phyloP scores from a whole-genome alignment of 148 eudicot species.

The Spergularia marina region DNA sequence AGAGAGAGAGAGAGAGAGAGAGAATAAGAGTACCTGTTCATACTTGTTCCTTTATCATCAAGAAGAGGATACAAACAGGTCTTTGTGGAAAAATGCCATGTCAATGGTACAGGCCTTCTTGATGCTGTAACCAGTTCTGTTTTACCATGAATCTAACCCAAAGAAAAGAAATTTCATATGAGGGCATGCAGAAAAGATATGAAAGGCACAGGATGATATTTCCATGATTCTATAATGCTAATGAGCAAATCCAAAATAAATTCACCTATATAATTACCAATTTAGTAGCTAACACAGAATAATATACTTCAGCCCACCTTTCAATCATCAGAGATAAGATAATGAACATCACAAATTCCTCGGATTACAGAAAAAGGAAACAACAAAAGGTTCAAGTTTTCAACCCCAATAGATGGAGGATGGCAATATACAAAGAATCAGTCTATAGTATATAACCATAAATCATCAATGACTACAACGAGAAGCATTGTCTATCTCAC shows the following conservation, averaged over 20 bases:
- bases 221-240: background rate
- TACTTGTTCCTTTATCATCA: constrained; percentile 82
- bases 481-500: constrained; percentile 34
- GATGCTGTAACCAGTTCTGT: constrained; percentile 90
- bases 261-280: background rate
- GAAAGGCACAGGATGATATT: background rate
- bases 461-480: background rate
- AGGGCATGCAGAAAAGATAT: background rate
- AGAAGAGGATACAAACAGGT: constrained; percentile 77
- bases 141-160: constrained; percentile 79
- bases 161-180: constrained; percentile 21
- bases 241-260: background rate
- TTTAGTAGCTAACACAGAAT: constrained; percentile 3
- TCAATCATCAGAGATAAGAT: background rate
- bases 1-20: background rate
- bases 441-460: background rate
- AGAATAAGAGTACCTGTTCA: constrained; percentile 66
- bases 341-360: background rate
- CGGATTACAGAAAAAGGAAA: too few relatives aligned
- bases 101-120: constrained; percentile 96
- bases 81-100: constrained; percentile 95
- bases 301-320: background rate
- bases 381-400: background rate
- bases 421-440: background rate
- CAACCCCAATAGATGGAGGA: background rate